Evolutionary conservation across 768 basidiomycete genomes (phyloP).

Genomic region (button mushroom (Agaricus bisporus)): DNA sequence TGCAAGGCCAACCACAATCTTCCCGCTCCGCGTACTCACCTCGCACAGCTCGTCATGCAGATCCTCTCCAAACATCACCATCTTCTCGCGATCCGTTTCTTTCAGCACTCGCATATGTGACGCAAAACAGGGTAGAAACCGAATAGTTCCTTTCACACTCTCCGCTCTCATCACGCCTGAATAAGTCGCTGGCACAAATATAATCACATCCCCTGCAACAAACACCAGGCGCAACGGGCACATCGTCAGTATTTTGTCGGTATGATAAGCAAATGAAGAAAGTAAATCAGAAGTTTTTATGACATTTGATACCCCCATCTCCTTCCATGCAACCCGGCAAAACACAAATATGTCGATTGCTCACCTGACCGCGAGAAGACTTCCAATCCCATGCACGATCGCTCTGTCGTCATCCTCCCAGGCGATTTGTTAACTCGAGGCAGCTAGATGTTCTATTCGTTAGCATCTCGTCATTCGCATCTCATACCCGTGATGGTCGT

Average conservation of each 20-base stretch:
- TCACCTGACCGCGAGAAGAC: conserved; percentile 28
- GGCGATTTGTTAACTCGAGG: conserved; percentile 12
- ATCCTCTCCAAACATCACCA: conserved; percentile 12
- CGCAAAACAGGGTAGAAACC: conserved; percentile 28
- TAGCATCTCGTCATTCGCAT: background rate
- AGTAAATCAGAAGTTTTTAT: background rate
- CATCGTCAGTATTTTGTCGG: conserved; percentile 1
- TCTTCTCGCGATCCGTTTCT: conserved; percentile 27
- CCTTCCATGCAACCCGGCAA: background rate
- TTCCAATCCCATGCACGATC: conserved; percentile 33
- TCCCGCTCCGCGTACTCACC: conserved; percentile 29
- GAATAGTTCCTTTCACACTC: conserved; percentile 25
- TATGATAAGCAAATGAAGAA: background rate
- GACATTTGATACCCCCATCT: background rate
- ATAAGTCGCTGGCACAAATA: conserved; percentile 30
- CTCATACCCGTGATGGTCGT: conserved; percentile 1
- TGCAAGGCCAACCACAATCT: conserved; percentile 36
- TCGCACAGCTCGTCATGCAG: conserved; percentile 33
- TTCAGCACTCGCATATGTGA: conserved; percentile 26
- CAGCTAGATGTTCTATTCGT: conserved; percentile 18
- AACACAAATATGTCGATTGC: background rate
- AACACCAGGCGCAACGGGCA: background rate
- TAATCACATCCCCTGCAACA: conserved; percentile 25
- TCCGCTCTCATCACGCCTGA: conserved; percentile 30
- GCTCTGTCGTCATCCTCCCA: conserved; percentile 16